phyloP scores from a whole-genome alignment of 371 early-diverging fungal species.

The Globomyces sp. region DNA sequence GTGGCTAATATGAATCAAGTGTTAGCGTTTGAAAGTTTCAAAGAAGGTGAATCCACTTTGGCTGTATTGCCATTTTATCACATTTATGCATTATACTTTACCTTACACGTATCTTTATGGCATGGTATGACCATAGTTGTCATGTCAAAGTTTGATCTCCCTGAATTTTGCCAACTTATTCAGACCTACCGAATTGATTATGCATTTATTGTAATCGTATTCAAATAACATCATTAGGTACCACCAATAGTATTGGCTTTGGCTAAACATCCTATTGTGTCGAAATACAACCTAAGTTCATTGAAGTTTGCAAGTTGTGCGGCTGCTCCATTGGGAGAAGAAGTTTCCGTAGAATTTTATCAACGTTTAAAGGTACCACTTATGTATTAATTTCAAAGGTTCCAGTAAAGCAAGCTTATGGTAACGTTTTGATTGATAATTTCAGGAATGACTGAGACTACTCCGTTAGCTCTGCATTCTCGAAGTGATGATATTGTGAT shows the following conservation, averaged over 20 bases:
- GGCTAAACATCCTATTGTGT: constrained; percentile 50
- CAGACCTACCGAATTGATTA: constrained; percentile 67
- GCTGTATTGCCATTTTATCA: constrained; percentile 82
- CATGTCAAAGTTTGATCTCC: constrained; percentile 62
- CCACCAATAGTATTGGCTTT: constrained; percentile 72
- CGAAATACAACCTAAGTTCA: constrained; percentile 63
- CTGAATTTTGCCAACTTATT: constrained; percentile 48
- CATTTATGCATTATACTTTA: constrained; percentile 56
- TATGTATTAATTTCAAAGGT: constrained; percentile 16
- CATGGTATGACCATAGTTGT: constrained; percentile 48
- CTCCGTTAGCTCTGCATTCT: constrained; percentile 19
- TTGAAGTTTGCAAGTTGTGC: constrained; percentile 73
- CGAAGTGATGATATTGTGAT: constrained; percentile 25
- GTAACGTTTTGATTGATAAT: constrained; percentile 28
- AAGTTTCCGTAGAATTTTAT: constrained; percentile 54
- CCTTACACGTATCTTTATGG: constrained; percentile 21
- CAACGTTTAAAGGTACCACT: constrained; percentile 56
- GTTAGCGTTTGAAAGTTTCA: constrained; percentile 6
- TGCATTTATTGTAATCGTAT: constrained; percentile 71
- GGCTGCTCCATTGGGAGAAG: constrained; percentile 76
- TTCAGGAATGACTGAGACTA: constrained; percentile 43
- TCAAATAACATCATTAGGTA: too few relatives aligned
- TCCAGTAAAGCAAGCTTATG: neutral
- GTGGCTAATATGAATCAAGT: constrained; percentile 69
- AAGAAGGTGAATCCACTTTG: constrained; percentile 27